Conservation (phyloP, 768 basidiomycete species). For the Hypsizygus marmoreus region DNA sequence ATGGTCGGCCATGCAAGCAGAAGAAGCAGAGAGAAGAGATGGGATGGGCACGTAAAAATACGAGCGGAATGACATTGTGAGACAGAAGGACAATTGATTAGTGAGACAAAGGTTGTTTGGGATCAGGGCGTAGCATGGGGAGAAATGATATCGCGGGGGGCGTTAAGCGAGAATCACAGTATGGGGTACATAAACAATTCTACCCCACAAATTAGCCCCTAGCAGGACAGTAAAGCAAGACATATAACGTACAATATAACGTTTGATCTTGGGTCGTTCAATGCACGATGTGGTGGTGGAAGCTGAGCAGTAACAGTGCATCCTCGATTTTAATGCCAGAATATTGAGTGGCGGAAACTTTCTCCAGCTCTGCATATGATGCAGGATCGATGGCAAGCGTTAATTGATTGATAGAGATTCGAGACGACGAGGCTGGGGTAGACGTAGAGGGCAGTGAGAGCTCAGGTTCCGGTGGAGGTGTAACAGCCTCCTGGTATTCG, state of each 20-base stretch:
- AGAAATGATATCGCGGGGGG: background rate
- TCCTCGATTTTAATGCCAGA: slow-evolving; percentile 71
- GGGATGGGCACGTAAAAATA: background rate
- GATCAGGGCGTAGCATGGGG: no score
- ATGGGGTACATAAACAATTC: slow-evolving; percentile 10
- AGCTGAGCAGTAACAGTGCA: slow-evolving; percentile 71
- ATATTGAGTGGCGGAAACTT: slow-evolving; percentile 42
- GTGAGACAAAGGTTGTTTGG: no score
- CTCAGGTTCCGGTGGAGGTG: slow-evolving; percentile 61
- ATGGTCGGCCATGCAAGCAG: slow-evolving; percentile 1
- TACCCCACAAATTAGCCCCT: background rate
- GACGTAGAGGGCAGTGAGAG: slow-evolving; percentile 34
- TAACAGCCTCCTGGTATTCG: slow-evolving; percentile 73
- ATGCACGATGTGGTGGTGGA: slow-evolving; percentile 67
- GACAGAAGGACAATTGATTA: background rate
- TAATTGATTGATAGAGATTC: slow-evolving; percentile 30
- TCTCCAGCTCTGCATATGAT: slow-evolving; percentile 51
- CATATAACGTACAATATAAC: slow-evolving; percentile 8
- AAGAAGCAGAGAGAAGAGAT: background rate
- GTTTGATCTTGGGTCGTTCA: slow-evolving; percentile 29
- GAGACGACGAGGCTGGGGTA: slow-evolving; percentile 28
- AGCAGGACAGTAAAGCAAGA: background rate
- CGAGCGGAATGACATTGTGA: slow-evolving; percentile 5
- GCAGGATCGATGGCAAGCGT: slow-evolving; percentile 41
- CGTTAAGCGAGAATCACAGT: slow-evolving; percentile 2